Evolutionary conservation across 164 flowering plant species (phyloP).

Genomic region (Santalum album): DNA sequence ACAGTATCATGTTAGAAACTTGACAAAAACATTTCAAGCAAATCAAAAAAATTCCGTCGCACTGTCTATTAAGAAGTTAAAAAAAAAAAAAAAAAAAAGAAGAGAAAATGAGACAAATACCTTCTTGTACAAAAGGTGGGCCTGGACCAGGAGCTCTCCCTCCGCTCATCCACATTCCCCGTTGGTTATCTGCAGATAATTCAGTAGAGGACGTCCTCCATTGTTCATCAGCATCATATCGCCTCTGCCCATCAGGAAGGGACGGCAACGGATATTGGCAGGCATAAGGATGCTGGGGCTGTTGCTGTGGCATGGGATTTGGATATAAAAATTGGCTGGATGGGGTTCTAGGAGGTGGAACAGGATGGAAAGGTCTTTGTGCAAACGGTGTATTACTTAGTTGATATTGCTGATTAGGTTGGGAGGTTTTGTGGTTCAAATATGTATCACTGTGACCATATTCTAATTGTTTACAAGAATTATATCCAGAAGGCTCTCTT

Average conservation of each 20-base stretch:
- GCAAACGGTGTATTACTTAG: constrained; percentile 30
- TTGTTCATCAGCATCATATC: neutral
- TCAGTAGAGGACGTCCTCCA: neutral
- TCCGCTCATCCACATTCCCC: neutral
- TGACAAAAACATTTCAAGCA: too few species aligned
- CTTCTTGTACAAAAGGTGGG: constrained; percentile 58
- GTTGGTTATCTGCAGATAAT: neutral
- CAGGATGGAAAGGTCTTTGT: constrained; percentile 26
- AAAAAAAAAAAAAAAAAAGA: too few species aligned
- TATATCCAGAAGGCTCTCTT: constrained; percentile 41
- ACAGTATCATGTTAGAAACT: too few species aligned
- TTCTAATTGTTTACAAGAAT: constrained; percentile 51
- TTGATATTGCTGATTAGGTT: constrained; percentile 45
- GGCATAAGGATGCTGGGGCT: constrained; percentile 44
- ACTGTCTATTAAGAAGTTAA: too few species aligned
- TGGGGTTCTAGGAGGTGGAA: constrained; percentile 28
- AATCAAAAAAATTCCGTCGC: too few species aligned
- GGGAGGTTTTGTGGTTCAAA: constrained; percentile 38
- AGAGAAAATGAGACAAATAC: constrained; percentile 29
- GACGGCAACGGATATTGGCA: constrained; percentile 44
- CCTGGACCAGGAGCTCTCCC: constrained; percentile 41
- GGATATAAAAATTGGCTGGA: constrained; percentile 45
- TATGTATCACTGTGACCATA: constrained; percentile 35
- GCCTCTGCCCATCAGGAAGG: constrained; percentile 29
- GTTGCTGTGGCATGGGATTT: constrained; percentile 38